Base-by-base conservation (phyloP, 805 yeast genomes). In the Saturnispora sanitii region DNA sequence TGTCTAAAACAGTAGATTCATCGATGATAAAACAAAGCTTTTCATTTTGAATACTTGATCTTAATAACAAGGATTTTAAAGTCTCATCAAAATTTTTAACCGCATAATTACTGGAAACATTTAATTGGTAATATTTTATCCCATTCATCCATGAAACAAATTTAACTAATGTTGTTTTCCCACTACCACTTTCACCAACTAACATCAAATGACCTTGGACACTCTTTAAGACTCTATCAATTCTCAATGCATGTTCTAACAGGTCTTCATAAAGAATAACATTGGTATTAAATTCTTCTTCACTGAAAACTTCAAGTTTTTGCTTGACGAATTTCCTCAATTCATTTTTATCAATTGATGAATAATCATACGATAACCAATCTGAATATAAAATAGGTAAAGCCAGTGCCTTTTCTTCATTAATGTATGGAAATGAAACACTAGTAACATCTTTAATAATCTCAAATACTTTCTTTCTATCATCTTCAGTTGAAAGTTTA, bases 141-240 rank as follows among this genome's bases (percentile, higher is more conserved):
- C 95, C 96, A 55, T 83, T 82, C 62, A 87, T 74, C 97, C 97
- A 90, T 0, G 94, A 77, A 4, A 84, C 95, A 67, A 90, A 90
- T 46, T 77, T 73, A 0, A 82, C 67, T 40, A 87, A 52, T 0
- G 88, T 79, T 0, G 85, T 71, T 56, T 83, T 84, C 1, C 96
- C 96, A 49, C 87, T 75, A 1, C 94, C 73, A 40, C 85, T 71
- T 1, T 84, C 75, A 0, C 96, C 97, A 17, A 84, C 81, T 30
- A 90, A 56, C 47, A 90, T 83, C 67, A 84, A 58, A 57, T 90
- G 97, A 0, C 97, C 97, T 52, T 88, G 96, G 0, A 80, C 78
- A 52, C 86, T 94, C 40, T 78, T 70, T 37, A 90, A 57, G 0
- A 85, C 90, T 42, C 97, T 63, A 51, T 88, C 95, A 36, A 88